Evolutionary conservation across 1,284 basidiomycete species (phyloP), one percentile per base, ranked within the genome.

Genomic region (Moniliophthora roreri): DNA sequence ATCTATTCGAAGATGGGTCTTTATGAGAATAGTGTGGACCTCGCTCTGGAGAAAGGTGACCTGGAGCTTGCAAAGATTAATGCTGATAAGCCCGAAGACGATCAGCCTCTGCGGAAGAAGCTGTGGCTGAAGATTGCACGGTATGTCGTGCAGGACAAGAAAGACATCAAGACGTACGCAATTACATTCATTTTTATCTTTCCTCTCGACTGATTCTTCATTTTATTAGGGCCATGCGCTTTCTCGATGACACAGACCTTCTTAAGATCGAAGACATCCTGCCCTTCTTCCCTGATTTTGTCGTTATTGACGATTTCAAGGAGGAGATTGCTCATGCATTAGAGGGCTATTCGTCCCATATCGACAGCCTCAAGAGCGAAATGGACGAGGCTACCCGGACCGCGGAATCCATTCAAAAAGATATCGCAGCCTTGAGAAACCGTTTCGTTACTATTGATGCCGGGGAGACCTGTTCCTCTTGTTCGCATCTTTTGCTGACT

Each of bases 261-360:
- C 84, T 99, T 65, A 96, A 98, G 71, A 96, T 99, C 60, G 97
- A 99, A 69, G 97, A 99, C 66, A 96, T 99, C 51, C 74, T 99
- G 21, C 97, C 97, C 2, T 99, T 98, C 85, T 99, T 99, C 85
- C 96, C 97, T 2, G 96, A 99, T 72, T 99, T 99, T 70, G 94
- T 96, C 11, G 93, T 99, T 58, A 98, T 99, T 62, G 97, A 99
- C 69, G 95, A 98, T 67, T 99, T 99, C 82, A 99, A 99, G 70
- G 92, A 96, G 62, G 95, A 99, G 72, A 99, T 99, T 61, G 97
- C 96, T 59, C 87, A 88, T 54, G 97, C 97, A 0, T 76, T 99
- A 56, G 97, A 99, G 68, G 89, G 90, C 3, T 99, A 99, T 67
- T 93, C 93, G 35, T 81, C 87, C 7, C 91, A 94, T 62, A 99